Evolutionary conservation across 2,329 filamentous ascomycete species (phyloP).

Genomic region (Sporothrix schenckii): DNA sequence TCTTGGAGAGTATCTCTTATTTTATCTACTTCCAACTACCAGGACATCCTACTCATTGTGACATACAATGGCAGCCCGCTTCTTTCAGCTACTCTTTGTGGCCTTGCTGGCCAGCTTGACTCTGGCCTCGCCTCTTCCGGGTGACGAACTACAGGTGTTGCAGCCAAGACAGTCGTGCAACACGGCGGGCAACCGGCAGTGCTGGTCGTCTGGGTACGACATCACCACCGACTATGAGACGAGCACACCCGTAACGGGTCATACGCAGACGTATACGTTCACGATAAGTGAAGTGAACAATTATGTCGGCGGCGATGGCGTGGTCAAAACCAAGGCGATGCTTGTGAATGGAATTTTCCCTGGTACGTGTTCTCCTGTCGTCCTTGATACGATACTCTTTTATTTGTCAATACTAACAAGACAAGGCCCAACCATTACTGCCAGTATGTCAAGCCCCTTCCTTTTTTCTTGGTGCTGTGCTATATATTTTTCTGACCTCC

Average conservation of each 20-base stretch:
- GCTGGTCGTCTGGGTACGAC: slow-evolving; percentile 36
- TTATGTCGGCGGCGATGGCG: slow-evolving; percentile 36
- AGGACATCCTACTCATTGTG: not conserved
- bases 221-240: slow-evolving; percentile 38
- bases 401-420: not conserved
- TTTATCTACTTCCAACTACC: not conserved
- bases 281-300: slow-evolving; percentile 35
- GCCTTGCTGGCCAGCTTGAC: not conserved
- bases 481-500: not conserved
- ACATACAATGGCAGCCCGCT: not conserved
- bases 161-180: slow-evolving; percentile 31
- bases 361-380: not conserved
- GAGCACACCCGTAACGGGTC: slow-evolving; percentile 33
- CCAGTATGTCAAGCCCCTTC: not conserved
- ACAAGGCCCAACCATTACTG: slow-evolving; percentile 2
- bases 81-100: not conserved
- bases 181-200: slow-evolving; percentile 33
- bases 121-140: not conserved
- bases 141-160: not conserved
- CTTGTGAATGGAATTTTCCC: slow-evolving; percentile 35
- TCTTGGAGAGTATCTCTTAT: not conserved
- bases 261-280: slow-evolving; percentile 35
- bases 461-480: not conserved
- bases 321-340: slow-evolving; percentile 36
- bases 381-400: not conserved